Conservation (phyloP, 352 stramenopile genomes). For the Pythium myriotylum region DNA sequence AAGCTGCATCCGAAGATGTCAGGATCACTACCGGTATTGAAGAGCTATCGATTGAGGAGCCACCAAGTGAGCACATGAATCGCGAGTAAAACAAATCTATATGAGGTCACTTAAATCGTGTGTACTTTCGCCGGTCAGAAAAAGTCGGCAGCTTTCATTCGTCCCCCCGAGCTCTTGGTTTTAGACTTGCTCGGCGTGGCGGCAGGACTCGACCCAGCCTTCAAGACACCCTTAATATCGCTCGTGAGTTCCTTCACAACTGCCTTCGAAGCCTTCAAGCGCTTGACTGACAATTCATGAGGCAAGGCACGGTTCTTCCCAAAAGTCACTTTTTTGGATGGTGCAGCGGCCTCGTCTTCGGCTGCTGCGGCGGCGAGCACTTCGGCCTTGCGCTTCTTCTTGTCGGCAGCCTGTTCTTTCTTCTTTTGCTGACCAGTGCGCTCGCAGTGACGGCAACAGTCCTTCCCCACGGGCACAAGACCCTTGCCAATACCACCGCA, state of each 20-base stretch:
- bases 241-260: conserved; percentile 51
- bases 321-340: conserved; percentile 83
- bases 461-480: conserved; percentile 65
- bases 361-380: conserved; percentile 37
- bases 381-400: conserved; percentile 66
- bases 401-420: conserved; percentile 47
- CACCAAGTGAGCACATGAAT: too few relatives aligned
- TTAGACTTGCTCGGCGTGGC: conserved; percentile 29
- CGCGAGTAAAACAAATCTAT: conserved; percentile 34
- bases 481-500: conserved; percentile 80
- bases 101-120: conserved; percentile 12
- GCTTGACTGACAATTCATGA: conserved; percentile 83
- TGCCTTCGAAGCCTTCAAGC: conserved; percentile 70
- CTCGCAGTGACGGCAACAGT: conserved; percentile 74
- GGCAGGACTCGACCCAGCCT: conserved; percentile 37
- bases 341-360: conserved; percentile 33
- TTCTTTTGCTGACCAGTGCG: conserved; percentile 59
- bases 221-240: conserved; percentile 77
- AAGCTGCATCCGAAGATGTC: too few relatives aligned
- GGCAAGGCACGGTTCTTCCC: conserved; percentile 83
- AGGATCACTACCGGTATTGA: too few relatives aligned
- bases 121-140: conserved; percentile 38
- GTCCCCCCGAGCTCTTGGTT: conserved; percentile 42
- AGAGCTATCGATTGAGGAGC: too few relatives aligned
- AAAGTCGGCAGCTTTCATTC: conserved; percentile 74